Evolutionary conservation across 2,329 filamentous ascomycete species (phyloP).

Genomic region (Diaporthe humulicola): DNA sequence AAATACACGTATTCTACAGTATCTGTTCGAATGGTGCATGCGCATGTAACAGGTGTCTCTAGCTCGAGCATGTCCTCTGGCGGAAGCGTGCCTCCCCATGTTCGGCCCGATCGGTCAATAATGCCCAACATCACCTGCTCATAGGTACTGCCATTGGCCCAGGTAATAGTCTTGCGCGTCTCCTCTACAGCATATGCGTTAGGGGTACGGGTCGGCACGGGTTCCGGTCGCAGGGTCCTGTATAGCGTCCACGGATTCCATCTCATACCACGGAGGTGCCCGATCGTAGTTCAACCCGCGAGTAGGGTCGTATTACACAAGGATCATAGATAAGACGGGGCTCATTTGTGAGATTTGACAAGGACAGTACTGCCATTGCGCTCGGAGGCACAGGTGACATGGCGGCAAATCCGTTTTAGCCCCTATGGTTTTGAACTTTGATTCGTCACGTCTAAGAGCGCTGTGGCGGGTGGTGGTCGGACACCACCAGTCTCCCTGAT

Average conservation of each 20-base stretch:
- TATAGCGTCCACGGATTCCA: neutral
- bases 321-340: neutral
- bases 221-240: slow-evolving; percentile 2
- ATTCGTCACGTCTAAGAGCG: neutral
- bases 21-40: neutral
- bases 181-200: neutral
- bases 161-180: neutral
- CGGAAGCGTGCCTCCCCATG: neutral
- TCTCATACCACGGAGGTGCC: neutral
- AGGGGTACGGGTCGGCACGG: neutral
- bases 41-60: neutral
- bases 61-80: too few species aligned
- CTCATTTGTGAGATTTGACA: neutral
- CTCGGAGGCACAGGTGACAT: neutral
- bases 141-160: neutral
- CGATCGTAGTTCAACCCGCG: neutral
- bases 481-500: neutral
- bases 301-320: neutral
- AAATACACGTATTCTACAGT: neutral
- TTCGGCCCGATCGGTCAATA: neutral
- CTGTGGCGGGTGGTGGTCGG: neutral
- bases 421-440: neutral
- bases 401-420: neutral
- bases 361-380: neutral
- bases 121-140: neutral